Conservation (phyloP, 305 asterid genomes). For the Fraxinus platypoda region DNA sequence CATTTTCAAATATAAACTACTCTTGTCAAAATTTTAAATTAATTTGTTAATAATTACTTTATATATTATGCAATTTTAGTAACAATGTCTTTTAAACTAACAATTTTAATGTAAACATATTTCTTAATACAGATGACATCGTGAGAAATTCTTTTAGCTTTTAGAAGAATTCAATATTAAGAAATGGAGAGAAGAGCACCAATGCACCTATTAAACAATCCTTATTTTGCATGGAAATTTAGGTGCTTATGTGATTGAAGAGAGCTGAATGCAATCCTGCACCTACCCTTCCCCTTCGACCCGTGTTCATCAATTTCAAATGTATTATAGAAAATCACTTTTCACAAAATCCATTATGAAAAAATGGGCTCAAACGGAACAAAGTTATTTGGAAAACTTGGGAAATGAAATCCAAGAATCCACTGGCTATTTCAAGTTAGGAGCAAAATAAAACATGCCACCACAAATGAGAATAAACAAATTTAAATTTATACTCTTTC, state of each 20-base stretch:
- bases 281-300: no score
- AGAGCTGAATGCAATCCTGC: neutral
- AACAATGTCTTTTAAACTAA: no score
- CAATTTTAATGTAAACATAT: no score
- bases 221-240: neutral
- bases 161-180: no score
- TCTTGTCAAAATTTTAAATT: no score
- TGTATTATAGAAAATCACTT: no score
- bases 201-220: neutral
- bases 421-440: slow-evolving; percentile 66
- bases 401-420: slow-evolving; percentile 15
- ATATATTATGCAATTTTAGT: no score
- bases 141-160: no score
- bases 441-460: slow-evolving; percentile 87
- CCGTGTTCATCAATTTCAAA: neutral
- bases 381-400: neutral
- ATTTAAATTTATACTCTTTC: slow-evolving; percentile 16
- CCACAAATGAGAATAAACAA: slow-evolving; percentile 20
- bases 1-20: no score
- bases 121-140: no score
- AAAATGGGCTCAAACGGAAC: neutral
- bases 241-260: neutral
- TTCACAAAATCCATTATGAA: no score
- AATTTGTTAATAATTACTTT: no score
- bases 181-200: neutral